Conservation (phyloP, 805 yeast genomes). For the Suhomyces canberraensis region DNA sequence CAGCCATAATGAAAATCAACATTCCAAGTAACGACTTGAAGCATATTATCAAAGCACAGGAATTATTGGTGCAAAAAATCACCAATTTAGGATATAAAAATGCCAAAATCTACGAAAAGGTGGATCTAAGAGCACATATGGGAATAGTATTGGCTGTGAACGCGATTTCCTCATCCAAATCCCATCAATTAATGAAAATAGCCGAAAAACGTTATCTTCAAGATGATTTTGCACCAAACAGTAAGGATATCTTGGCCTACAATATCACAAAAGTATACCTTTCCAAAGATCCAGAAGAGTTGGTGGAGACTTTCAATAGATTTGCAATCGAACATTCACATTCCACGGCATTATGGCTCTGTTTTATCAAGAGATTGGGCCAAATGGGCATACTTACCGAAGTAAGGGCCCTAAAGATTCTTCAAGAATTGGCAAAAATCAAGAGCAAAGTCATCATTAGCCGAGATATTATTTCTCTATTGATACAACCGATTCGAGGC, state of each 20-base stretch:
- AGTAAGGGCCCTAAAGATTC: slow-evolving; percentile 23
- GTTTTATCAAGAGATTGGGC: slow-evolving; percentile 29
- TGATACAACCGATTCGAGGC: slow-evolving; percentile 29
- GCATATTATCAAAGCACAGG: slow-evolving; percentile 26
- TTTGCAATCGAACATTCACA: slow-evolving; percentile 20
- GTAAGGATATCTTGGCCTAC: slow-evolving; percentile 21
- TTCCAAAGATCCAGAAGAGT: slow-evolving; percentile 32
- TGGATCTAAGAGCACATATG: slow-evolving; percentile 32
- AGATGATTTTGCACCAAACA: slow-evolving; percentile 4
- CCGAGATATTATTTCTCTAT: slow-evolving; percentile 27
- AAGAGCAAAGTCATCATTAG: slow-evolving; percentile 24
- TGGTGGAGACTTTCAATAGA: slow-evolving; percentile 32
- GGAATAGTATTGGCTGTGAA: slow-evolving; percentile 34
- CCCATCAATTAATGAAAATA: slow-evolving; percentile 23
- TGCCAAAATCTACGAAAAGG: slow-evolving; percentile 12
- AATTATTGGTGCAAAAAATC: slow-evolving; percentile 20
- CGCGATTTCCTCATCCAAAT: slow-evolving; percentile 21
- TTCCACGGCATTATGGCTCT: slow-evolving; percentile 33
- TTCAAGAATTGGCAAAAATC: slow-evolving; percentile 22
- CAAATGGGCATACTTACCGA: slow-evolving; percentile 32
- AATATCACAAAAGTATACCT: slow-evolving; percentile 25
- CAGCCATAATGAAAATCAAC: slow-evolving; percentile 3
- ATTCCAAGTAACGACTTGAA: not conserved
- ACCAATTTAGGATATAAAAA: slow-evolving; percentile 4
- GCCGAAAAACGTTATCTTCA: slow-evolving; percentile 22